Evolutionary conservation across 2,329 filamentous ascomycete genomes (phyloP), one percentile per base, ranked within the genome.

Genomic region (Pestalotiopsis sp.): DNA sequence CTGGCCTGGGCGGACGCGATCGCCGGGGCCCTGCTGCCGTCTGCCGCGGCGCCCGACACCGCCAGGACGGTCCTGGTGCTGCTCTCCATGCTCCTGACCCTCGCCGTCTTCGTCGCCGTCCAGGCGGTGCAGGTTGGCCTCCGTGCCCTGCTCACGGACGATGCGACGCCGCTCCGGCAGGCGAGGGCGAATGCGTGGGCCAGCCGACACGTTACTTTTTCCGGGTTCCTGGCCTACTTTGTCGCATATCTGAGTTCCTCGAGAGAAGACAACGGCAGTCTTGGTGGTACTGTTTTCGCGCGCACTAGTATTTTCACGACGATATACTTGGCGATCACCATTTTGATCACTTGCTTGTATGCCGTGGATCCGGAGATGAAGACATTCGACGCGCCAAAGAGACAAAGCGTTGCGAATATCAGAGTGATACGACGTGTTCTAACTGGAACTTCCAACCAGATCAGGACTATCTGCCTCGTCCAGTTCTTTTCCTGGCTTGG

Each of bases 401-500:
- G 7, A 59, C 57, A 9, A 5, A 25, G 27, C 3, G 3, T 36
- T 3, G 57, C 57, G 23, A 14, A 17, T 31, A 4, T 31, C 1
- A 12, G 57, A 59, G 3, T 59, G 17, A 25, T 59, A 27, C 57
- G 25, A 12, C 23, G 57, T 11, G 4, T 59, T 2, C 27, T 36
- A 9, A n/a, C 25, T 12, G 57, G 11, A 13, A 25, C 12, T 25
- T 65, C 39, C 13, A n/a, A 13, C 12, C 63, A 65, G 31, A 56
- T 65, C 13, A 38, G 63, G 20, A 56, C 23, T 5, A 57, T 65
- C 7, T 56, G 20, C 52, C 5, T 65, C 27, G 41, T 65, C 1
- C 63, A 65, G 20, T 65, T 65, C 20, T 56, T 65, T n/a, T 52
- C 17, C 3, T 65, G 63, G 63, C 41, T 65, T 4, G 63, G 63